Base-by-base conservation (phyloP, 306 rosid species). In the Fragaria nilgerrensis region DNA sequence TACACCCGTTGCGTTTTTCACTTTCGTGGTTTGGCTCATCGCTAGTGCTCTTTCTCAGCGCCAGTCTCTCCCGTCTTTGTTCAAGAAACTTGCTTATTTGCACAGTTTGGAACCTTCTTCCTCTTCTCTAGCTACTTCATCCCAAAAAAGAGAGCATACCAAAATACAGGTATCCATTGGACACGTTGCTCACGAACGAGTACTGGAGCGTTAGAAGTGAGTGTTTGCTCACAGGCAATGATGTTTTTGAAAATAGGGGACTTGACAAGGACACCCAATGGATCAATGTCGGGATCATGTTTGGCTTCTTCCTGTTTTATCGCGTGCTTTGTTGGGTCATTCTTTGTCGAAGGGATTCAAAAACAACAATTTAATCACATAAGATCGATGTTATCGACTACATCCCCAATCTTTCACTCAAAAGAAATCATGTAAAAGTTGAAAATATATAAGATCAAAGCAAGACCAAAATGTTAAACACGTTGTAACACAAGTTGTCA, bases 91-190 rank as follows among this genome's bases (percentile, higher is more conserved):
- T 97, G 0, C 84, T 94, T 14, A 90, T 90, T 64, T 89, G 89
- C 86, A 90, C 95, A 3, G 96, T 94, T 58, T n/a, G 97, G 96
- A 52, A 90, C 93, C 3, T 94, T 90, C 82, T 90, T 94, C 48
- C 86, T 94, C 55, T 92, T 94, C 90, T 94, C 97, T 0, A 96
- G 96, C 25, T 94, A 94, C 86, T 92, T 94, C 86, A 92, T 94
- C 15, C 96, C 98, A 5, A 94, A 85, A 68, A 85, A 68, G 90
- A 89, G 25, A 89, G 86, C 78, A 92, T 94, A n/a, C 39, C 32
- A 29, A 29, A 2, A 29, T 29, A 29, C 81, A 88, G 89, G 76
- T 94, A 92, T 81, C 97, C 98, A 2, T 83, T 94, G 82, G 98
- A 94, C 83, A 84, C 94, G 3, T 74, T 94, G 65, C 84, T 89